Evolutionary conservation across 345 rosid species (phyloP).

Genomic region (Populus ilicifolia): DNA sequence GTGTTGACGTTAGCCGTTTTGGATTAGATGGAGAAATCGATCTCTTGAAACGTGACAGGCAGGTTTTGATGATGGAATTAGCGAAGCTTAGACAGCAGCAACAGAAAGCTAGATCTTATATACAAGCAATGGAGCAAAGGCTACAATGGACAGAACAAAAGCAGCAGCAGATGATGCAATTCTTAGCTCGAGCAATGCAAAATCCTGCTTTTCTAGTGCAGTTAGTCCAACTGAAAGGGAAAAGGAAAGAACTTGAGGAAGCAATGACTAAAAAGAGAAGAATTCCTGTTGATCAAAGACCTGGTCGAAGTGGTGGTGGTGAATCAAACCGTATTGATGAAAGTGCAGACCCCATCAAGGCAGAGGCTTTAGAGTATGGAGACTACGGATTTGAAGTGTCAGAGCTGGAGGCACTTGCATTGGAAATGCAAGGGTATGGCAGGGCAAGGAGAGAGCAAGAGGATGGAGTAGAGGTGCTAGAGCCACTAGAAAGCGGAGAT

Average conservation of each 20-base stretch:
- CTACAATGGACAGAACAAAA: conserved; percentile 62
- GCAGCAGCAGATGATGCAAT: conserved; percentile 87
- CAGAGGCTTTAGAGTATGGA: conserved; percentile 44
- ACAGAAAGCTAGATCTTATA: conserved; percentile 49
- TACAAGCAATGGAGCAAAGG: conserved; percentile 67
- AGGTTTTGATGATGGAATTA: conserved; percentile 49
- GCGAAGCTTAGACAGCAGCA: conserved; percentile 71
- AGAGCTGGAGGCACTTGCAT: conserved; percentile 77
- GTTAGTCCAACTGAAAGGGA: conserved; percentile 41
- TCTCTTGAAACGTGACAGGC: conserved; percentile 60
- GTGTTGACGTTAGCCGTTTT: conserved; percentile 50
- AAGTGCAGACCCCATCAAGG: conserved; percentile 30
- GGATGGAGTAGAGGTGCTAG: conserved; percentile 25
- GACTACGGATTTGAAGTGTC: conserved; percentile 41
- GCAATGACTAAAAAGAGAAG: conserved; percentile 45
- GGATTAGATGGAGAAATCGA: conserved; percentile 44
- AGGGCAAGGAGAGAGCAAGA: conserved; percentile 31
- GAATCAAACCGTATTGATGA: conserved; percentile 17
- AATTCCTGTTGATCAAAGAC: conserved; percentile 34
- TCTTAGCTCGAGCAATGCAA: conserved; percentile 63
- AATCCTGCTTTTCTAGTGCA: conserved; percentile 64
- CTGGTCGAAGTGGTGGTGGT: neutral
- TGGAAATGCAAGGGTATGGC: conserved; percentile 78
- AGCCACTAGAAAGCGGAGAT: conserved; percentile 22
- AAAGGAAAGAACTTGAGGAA: conserved; percentile 53